phyloP scores from a whole-genome alignment of 306 rosid species.

The Leucaena leucocephala region DNA sequence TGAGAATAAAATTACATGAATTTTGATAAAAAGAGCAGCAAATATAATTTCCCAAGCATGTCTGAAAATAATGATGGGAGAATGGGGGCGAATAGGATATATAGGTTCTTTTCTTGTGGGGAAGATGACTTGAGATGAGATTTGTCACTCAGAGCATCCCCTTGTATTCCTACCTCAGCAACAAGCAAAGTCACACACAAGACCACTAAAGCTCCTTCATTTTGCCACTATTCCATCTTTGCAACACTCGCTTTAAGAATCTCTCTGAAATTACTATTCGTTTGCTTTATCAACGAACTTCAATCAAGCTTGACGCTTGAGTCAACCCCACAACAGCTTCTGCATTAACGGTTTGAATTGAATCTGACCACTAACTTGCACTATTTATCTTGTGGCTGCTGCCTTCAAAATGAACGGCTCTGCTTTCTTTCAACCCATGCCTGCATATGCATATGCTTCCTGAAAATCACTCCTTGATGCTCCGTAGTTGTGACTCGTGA shows the following conservation, averaged over 20 bases:
- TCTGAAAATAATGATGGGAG: neutral
- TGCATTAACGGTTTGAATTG: neutral
- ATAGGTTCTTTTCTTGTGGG: conserved; percentile 9
- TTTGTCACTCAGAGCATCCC: neutral
- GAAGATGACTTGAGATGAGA: neutral
- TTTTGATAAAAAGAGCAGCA: no score
- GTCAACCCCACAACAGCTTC: neutral
- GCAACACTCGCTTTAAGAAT: neutral
- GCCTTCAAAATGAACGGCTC: neutral
- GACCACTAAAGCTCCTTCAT: neutral
- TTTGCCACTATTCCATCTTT: neutral
- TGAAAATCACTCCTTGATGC: no score
- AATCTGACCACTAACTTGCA: neutral
- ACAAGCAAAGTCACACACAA: neutral
- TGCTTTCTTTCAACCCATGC: neutral
- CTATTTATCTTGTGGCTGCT: neutral
- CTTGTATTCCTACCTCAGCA: neutral
- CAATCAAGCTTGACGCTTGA: neutral
- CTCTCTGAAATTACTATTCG: neutral
- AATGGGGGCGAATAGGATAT: neutral
- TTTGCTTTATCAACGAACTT: neutral
- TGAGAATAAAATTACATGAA: no score
- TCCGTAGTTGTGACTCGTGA: no score
- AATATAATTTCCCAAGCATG: no score
- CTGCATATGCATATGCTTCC: neutral